Conservation (phyloP, 805 yeast genomes). For the Teunomyces tritomae region DNA sequence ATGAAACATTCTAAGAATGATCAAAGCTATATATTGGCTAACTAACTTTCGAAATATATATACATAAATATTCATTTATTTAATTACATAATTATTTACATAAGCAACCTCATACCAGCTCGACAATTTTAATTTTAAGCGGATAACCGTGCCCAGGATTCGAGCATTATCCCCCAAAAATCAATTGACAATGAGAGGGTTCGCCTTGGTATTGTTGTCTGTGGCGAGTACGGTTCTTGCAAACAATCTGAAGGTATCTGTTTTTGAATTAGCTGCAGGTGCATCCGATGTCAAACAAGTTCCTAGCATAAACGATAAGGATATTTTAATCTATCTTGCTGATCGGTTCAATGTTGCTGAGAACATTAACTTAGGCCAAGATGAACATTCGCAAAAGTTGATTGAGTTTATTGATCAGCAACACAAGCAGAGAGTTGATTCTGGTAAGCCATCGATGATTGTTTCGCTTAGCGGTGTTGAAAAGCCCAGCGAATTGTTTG, state of each 20-base stretch:
- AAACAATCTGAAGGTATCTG: slow-evolving; percentile 5
- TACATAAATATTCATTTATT: neutral
- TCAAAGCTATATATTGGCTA: too few relatives aligned
- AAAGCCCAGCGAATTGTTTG: slow-evolving; percentile 28
- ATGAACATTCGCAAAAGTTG: slow-evolving; percentile 20
- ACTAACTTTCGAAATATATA: neutral
- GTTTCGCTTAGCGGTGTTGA: slow-evolving; percentile 44
- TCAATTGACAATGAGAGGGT: slow-evolving; percentile 6
- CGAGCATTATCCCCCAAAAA: neutral
- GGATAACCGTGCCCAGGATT: neutral
- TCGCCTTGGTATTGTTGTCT: slow-evolving; percentile 6
- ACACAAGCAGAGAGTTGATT: slow-evolving; percentile 8
- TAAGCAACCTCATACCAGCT: neutral
- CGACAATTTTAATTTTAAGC: neutral
- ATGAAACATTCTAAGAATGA: slow-evolving; percentile 23
- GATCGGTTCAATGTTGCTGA: slow-evolving; percentile 44
- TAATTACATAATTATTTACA: neutral
- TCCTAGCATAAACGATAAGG: slow-evolving; percentile 11
- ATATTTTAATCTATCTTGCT: slow-evolving; percentile 43
- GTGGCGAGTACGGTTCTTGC: slow-evolving; percentile 4
- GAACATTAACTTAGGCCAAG: slow-evolving; percentile 31
- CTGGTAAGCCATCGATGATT: slow-evolving; percentile 29
- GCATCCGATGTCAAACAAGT: neutral
- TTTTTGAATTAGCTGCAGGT: slow-evolving; percentile 9
- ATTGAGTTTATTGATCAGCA: slow-evolving; percentile 24